Evolutionary conservation across 1,284 basidiomycete species (phyloP), one percentile per base, ranked within the genome.

Genomic region (Thelephora terrestris): DNA sequence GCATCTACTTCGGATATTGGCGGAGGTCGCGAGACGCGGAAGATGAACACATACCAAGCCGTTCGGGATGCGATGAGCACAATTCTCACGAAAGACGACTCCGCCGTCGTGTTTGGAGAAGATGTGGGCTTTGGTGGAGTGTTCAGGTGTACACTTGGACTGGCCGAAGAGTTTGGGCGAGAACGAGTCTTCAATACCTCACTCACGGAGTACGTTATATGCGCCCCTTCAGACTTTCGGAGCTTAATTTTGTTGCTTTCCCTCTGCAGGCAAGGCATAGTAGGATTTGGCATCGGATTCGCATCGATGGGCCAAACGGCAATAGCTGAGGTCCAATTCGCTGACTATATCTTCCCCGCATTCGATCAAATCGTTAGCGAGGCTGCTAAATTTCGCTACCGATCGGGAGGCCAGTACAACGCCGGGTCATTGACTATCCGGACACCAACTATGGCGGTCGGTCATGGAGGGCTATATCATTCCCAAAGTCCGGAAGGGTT

Each of bases 321-420:
- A 1, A 92, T 97, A 48, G 94, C 91, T 38, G 93, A 97, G 67
- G 91, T 97, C 50, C 93, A 88, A 58, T 90, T 90, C 53, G 77
- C 81, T 1, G 86, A 91, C 57, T 91, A 93, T 61, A 92, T 93
- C 50, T 91, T 74, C 61, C 91, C 91, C 6, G 91, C 91, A 0
- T 95, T 95, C 61, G 92, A 95, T 60, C 90, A 92, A 85, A 74
- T 97, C 32, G 91, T 97, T 43, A 97, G 96, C 58, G 93, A 97
- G 68, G 93, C 92, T 2, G 92, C 94, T 36, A 97, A 97, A 66
- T 84, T 88, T 58, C 76, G 90, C 43, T 97, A 92, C 62, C 85
- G 92, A 14, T 91, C 89, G 12, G 91, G 89, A 17, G 91, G 91
- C 0, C 74, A 79, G 47, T 95, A 82, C 65, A 77, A 85, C 50